Evolutionary conservation across 352 stramenopile genomes (phyloP).

Genomic region (Pythium rhizo-oryzae): DNA sequence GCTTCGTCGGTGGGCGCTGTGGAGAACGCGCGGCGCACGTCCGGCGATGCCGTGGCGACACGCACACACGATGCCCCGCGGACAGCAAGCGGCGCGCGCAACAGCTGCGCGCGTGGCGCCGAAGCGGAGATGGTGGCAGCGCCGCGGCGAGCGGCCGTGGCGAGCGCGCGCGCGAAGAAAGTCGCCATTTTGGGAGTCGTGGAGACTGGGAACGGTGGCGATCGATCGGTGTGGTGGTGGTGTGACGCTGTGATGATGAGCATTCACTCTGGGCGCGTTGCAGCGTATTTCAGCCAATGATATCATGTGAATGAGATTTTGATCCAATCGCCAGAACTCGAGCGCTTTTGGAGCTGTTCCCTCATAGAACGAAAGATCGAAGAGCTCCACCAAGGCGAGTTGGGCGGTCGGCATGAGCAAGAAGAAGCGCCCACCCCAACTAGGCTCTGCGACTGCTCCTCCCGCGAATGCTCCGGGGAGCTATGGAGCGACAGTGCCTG

Average conservation of each 20-base stretch:
- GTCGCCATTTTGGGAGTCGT: constrained; percentile 17
- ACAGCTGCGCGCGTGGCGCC: neutral
- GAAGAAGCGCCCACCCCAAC: constrained; percentile 16
- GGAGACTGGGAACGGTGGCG: neutral
- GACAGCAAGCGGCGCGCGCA: neutral
- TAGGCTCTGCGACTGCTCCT: neutral
- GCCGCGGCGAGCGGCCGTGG: constrained; percentile 1
- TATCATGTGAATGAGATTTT: neutral
- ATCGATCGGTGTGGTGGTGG: neutral
- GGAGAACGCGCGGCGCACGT: constrained; percentile 10
- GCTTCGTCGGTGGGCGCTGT: neutral
- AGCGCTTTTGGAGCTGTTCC: neutral
- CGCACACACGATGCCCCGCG: neutral
- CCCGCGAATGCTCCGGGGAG: neutral
- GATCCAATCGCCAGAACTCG: constrained; percentile 2
- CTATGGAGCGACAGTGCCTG: neutral
- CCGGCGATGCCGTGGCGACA: neutral
- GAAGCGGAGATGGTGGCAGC: neutral
- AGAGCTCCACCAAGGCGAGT: neutral
- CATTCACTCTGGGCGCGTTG: constrained; percentile 11
- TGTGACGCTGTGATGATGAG: neutral
- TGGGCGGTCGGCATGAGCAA: neutral
- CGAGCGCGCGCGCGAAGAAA: constrained; percentile 14
- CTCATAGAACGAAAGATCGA: constrained; percentile 14
- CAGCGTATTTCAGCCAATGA: constrained; percentile 7